Evolutionary conservation across 495 filamentous ascomycete species (phyloP), one percentile per base, ranked within the genome.

Genomic region (Neurospora discreta): DNA sequence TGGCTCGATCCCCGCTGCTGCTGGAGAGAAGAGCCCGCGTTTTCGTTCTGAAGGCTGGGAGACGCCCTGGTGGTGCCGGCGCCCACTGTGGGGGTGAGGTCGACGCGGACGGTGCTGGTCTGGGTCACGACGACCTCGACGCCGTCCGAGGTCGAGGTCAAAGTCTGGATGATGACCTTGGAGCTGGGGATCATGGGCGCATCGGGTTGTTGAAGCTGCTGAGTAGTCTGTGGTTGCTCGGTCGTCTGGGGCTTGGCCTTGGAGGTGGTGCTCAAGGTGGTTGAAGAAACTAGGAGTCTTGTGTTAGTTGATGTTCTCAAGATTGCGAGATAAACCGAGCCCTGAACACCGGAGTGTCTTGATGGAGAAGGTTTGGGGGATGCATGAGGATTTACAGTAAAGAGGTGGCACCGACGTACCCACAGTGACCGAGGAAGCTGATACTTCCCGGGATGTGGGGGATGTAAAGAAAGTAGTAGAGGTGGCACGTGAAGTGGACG

Each of bases 41-140:
- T 82, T 71, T 84, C 58, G 23, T 79, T 82, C 71, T 84, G 84
- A 13, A 85, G 76, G 38, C 74, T 80, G 16, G 79, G 78, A 2
- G 73, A 44, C 3, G 74, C 52, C 40, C 68, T 75, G 3, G 74
- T 70, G 10, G 75, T 74, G 60, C 71, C 68, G 9, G 71, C 72
- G 5, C 72, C 71, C 41, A 60, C 43, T 30, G 73, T 73, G 1
- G 72, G 40, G 1, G 18, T 46, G 1, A 74, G 73, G 9, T 74
- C 73, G 7, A 73, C 74, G 16, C 46, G 68, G 23, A 82, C 81
- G 42, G 68, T 78, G 4, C 75, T 73, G 3, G 77, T 79, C 26
- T 68, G 67, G 16, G 75, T 78, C 9, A 80, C 69, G 65, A 76
- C 71, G 16, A 80, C 73, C 71, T 80, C 77, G 8, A 69, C 79